phyloP scores from a whole-genome alignment of 1,284 basidiomycete species.

The Sporisorium exsertum region DNA sequence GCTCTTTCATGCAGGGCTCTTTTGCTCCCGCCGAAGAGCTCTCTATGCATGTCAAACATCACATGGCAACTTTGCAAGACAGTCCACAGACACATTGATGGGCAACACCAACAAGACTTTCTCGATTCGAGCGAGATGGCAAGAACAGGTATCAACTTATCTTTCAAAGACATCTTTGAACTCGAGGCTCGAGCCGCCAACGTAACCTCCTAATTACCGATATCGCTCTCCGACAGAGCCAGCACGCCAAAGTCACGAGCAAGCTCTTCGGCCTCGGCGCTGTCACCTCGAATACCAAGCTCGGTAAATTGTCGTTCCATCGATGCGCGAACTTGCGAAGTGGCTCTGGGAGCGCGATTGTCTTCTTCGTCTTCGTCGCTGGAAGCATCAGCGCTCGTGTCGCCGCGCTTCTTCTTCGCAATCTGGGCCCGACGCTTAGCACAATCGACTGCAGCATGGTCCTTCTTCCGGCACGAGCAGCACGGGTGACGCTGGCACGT shows the following conservation, averaged over 20 bases:
- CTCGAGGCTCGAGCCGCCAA: not conserved
- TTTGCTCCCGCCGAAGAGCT: conserved; percentile 25
- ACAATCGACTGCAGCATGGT: conserved; percentile 23
- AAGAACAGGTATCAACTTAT: not conserved
- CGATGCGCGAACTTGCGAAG: conserved; percentile 16
- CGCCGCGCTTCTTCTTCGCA: conserved; percentile 14
- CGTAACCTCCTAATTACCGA: conserved; percentile 5
- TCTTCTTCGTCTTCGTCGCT: conserved; percentile 9
- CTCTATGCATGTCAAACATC: conserved; percentile 35
- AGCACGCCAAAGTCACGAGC: conserved; percentile 34
- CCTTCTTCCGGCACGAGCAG: conserved; percentile 17
- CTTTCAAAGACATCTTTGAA: not conserved
- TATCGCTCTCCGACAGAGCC: conserved; percentile 26
- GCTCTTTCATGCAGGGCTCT: conserved; percentile 19
- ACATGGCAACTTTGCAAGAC: conserved; percentile 39
- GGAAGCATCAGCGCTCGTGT: not conserved
- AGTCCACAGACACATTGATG: conserved; percentile 29
- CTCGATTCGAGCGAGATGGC: not conserved
- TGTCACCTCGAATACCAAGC: conserved; percentile 25
- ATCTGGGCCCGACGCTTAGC: conserved; percentile 18
- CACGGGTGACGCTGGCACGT: conserved; percentile 22
- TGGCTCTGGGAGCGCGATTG: conserved; percentile 4
- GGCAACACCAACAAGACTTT: not conserved
- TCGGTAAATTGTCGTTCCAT: conserved; percentile 35
- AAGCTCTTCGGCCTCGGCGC: conserved; percentile 30